Evolutionary conservation across 441 rosid genomes (phyloP).

Genomic region (Populus trichocarpa): DNA sequence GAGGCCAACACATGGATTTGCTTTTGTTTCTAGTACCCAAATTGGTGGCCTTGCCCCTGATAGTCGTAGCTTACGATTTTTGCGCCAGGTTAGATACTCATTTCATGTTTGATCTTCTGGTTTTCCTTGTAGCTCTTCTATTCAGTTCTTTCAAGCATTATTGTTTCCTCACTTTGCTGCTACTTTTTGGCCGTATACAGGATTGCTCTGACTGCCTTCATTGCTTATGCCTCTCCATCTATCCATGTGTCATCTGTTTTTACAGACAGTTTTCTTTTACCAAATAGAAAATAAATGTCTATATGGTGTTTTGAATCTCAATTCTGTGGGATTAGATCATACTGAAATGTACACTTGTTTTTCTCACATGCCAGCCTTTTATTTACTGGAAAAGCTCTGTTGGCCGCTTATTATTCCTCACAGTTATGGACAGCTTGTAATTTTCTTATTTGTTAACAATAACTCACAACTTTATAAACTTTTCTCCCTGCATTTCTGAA

Average conservation of each 20-base stretch:
- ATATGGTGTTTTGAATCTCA: background rate
- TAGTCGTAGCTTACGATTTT: slow-evolving; percentile 67
- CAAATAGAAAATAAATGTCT: background rate
- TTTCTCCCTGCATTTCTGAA: slow-evolving; percentile 3
- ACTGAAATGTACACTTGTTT: background rate
- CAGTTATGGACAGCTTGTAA: background rate
- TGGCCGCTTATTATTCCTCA: background rate
- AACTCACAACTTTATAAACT: background rate
- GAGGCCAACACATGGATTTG: slow-evolving; percentile 82
- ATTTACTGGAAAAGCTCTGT: background rate
- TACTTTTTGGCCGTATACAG: no score
- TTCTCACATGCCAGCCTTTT: background rate
- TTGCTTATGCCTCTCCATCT: background rate
- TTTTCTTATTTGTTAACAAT: background rate
- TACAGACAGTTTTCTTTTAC: background rate
- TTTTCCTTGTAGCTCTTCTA: background rate
- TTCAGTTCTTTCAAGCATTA: background rate
- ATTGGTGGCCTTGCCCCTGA: slow-evolving; percentile 92
- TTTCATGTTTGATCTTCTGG: slow-evolving; percentile 11
- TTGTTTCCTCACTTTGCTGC: background rate
- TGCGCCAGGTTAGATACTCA: slow-evolving; percentile 65
- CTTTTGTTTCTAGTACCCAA: slow-evolving; percentile 71
- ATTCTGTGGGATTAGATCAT: background rate
- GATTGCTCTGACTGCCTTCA: background rate
- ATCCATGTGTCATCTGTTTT: background rate